These are phyloP conservation scores for Vigna unguiculata DNA, from an alignment of 306 rosid species.

Conservation along the genomic window DNA sequence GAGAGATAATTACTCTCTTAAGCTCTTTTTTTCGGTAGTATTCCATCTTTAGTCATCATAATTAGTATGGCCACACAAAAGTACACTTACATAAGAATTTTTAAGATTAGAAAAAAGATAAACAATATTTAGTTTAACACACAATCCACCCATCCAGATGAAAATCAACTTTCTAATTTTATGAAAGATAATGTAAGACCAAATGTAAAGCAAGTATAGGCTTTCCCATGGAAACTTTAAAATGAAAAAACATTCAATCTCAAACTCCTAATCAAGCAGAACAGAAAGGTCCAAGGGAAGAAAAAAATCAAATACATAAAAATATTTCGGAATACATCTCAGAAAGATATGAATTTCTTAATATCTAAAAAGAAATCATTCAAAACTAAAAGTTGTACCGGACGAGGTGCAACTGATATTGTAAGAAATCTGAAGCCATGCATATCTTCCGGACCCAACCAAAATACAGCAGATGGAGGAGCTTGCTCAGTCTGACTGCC, in stretches of 20 bases:
- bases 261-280: conserved; percentile 22
- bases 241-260: conserved; percentile 17
- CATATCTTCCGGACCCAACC: conserved; percentile 90
- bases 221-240: neutral
- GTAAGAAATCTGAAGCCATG: conserved; percentile 92
- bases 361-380: conserved; percentile 38
- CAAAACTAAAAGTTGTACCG: conserved; percentile 62
- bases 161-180: conserved; percentile 33
- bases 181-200: conserved; percentile 29
- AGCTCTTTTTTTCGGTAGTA: too few relatives aligned
- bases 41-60: conserved; percentile 1
- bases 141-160: conserved; percentile 23
- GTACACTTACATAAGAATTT: neutral
- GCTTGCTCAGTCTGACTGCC: conserved; percentile 99
- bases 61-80: neutral
- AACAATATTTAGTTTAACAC: neutral
- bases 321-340: conserved; percentile 25
- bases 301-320: conserved; percentile 16
- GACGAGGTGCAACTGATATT: conserved; percentile 99
- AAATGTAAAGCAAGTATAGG: conserved; percentile 27
- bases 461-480: conserved; percentile 85
- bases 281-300: neutral
- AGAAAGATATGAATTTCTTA: conserved; percentile 19
- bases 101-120: neutral
- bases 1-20: too few relatives aligned